Evolutionary conservation across 2,329 filamentous ascomycete species (phyloP).

Genomic region (Epichloe uncinata): DNA sequence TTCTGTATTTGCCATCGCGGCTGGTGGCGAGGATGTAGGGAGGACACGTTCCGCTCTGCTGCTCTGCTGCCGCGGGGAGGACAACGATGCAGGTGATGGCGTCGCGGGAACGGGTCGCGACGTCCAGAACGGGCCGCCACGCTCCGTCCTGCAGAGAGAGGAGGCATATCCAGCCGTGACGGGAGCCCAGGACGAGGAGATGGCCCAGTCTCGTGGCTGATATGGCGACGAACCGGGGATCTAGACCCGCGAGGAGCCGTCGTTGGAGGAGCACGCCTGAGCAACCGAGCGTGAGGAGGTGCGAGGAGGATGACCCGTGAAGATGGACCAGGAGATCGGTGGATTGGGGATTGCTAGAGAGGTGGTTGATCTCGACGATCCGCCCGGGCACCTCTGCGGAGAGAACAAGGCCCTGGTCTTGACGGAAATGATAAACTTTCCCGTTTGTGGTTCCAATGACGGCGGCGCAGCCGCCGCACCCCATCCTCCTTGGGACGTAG

Average conservation of each 20-base stretch:
- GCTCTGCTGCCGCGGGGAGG: conserved; percentile 19
- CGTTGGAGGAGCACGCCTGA: conserved; percentile 15
- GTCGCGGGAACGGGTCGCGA: conserved; percentile 36
- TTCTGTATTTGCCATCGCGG: conserved; percentile 62
- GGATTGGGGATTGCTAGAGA: conserved; percentile 12
- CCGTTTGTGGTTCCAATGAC: conserved; percentile 37
- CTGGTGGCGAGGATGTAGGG: conserved; percentile 55
- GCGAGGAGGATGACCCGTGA: conserved; percentile 31
- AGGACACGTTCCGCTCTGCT: conserved; percentile 6
- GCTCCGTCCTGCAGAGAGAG: conserved; percentile 13
- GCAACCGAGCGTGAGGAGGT: conserved; percentile 27
- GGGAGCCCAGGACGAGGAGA: conserved; percentile 40
- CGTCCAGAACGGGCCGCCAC: conserved; percentile 18
- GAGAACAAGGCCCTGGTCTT: conserved; percentile 12
- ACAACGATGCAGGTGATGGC: conserved; percentile 55
- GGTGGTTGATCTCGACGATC: conserved; percentile 35
- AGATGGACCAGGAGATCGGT: conserved; percentile 31
- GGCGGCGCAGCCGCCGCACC: conserved; percentile 22
- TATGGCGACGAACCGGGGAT: conserved; percentile 36
- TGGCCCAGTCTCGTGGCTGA: conserved; percentile 28
- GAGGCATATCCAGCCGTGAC: conserved; percentile 34
- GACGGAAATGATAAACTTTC: conserved; percentile 31
- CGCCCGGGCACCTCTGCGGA: conserved; percentile 31
- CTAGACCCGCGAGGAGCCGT: conserved; percentile 23
- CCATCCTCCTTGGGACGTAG: conserved; percentile 31